These are phyloP conservation scores for Lepidopterella palustris DNA, from an alignment of 495 filamentous ascomycete species.

Conservation along the genomic window DNA sequence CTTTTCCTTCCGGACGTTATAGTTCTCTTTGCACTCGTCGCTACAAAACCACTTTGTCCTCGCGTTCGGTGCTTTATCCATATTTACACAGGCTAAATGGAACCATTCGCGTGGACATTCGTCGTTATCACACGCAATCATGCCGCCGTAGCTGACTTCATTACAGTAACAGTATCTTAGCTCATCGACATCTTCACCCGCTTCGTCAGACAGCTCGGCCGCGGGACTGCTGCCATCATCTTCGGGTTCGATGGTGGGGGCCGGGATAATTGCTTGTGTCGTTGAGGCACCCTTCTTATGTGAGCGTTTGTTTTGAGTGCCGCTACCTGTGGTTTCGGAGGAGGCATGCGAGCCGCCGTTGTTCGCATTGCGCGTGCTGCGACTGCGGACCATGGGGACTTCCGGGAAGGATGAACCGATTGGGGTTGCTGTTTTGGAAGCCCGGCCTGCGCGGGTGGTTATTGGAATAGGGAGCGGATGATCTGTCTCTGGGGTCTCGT, in stretches of 20 bases:
- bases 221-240: slow-evolving; percentile 13
- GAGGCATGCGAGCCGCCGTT: slow-evolving; percentile 20
- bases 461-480: slow-evolving; percentile 13
- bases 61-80: slow-evolving; percentile 75
- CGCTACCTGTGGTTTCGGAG: slow-evolving; percentile 22
- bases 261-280: slow-evolving; percentile 1
- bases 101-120: slow-evolving; percentile 91
- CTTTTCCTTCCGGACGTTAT: slow-evolving; percentile 8
- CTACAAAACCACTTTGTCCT: slow-evolving; percentile 26
- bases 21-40: slow-evolving; percentile 24
- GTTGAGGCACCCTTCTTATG: slow-evolving; percentile 18
- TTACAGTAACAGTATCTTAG: slow-evolving; percentile 92
- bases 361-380: slow-evolving; percentile 25
- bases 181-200: slow-evolving; percentile 67
- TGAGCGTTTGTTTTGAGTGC: slow-evolving; percentile 13
- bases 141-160: slow-evolving; percentile 87
- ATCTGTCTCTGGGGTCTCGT: slow-evolving; percentile 16
- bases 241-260: slow-evolving; percentile 12
- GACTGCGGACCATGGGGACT: slow-evolving; percentile 21
- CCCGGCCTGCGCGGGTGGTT: slow-evolving; percentile 21
- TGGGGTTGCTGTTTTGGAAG: slow-evolving; percentile 32
- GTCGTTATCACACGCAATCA: slow-evolving; percentile 95
- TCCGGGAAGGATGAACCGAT: slow-evolving; percentile 26
- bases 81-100: slow-evolving; percentile 83
- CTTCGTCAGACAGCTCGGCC: slow-evolving; percentile 30